Conservation (phyloP, 306 rosid species). For the Vigna trinervia region DNA sequence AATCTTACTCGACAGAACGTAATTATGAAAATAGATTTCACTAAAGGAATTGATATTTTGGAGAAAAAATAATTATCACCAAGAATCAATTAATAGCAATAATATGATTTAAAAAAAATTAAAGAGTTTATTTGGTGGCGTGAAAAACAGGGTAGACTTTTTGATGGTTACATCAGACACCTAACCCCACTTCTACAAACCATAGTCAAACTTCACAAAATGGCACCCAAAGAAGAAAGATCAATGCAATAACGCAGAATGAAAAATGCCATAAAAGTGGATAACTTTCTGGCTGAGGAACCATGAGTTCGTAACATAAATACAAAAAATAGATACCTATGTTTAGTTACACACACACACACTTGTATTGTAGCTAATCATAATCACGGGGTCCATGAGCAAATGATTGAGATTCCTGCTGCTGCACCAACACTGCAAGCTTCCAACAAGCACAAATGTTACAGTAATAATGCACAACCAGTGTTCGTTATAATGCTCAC, state of each 20-base stretch:
- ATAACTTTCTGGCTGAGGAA: constrained; percentile 30
- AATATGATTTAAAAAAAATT: too few species aligned
- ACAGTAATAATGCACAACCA: background rate
- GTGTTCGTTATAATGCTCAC: background rate
- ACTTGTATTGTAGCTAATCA: constrained; percentile 10
- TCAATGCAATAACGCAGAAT: constrained; percentile 2
- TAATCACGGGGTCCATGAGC: background rate
- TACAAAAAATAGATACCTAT: constrained; percentile 17
- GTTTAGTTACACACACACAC: constrained; percentile 19
- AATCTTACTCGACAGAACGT: too few species aligned
- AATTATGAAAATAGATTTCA: too few species aligned
- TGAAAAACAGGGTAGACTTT: too few species aligned
- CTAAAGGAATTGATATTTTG: too few species aligned
- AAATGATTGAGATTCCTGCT: constrained; percentile 25
- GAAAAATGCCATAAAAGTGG: constrained; percentile 37
- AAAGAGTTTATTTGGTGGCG: too few species aligned
- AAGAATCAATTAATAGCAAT: too few species aligned
- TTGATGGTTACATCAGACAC: too few species aligned
- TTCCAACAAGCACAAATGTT: constrained; percentile 28
- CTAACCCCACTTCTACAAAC: too few species aligned
- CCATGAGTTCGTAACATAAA: constrained; percentile 19
- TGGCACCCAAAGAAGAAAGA: constrained; percentile 23
- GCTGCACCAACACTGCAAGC: constrained; percentile 24
- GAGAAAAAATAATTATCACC: too few species aligned
- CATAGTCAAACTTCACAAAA: background rate